Evolutionary conservation across 2,329 filamentous ascomycete genomes (phyloP), one percentile per base, ranked within the genome.

Genomic region (Verticillium isaacii): DNA sequence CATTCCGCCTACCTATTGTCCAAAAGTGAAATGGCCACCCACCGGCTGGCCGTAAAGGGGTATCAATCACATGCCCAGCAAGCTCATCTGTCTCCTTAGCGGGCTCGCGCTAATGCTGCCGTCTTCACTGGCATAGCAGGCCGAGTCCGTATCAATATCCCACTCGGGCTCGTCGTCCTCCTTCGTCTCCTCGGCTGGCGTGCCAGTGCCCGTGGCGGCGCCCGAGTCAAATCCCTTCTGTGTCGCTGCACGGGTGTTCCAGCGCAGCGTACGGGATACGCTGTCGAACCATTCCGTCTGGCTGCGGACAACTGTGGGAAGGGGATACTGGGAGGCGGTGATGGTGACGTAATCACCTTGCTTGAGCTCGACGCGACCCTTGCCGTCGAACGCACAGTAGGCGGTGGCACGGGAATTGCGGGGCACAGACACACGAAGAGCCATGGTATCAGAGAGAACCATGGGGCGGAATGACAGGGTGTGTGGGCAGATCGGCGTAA

Each of bases 321-420:
- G 98, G 0, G 95, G 95, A 71, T 97, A 99, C 73, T 96, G 93
- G 34, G 91, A 96, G 3, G 95, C 95, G 50, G 94, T 92, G 69
- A 99, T 95, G 64, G 94, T 97, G 73, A 99, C 95, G 70, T 94
- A 91, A 77, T 99, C 95, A 60, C 95, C 95, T 70, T 94, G 92
- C 65, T 89, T 89, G 39, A 99, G 87, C 76, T 99, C 94, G 54
- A 99, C 86, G 58, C 95, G 92, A 61, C 93, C 93, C 76, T 98
- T 99, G 75, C 95, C 95, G 73, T 99, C 95, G 73, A 99, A 99
- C 50, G 93, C 92, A 73, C 94, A 97, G 81, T 97, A 97, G 1
- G 95, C 95, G 0, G 93, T 97, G 17, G 93, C 94, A 56, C 95
- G 90, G 45, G 92, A 96, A 70, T 89, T 88, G 65, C 85, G 84